These are phyloP conservation scores for Suillus ampliporus DNA, from an alignment of 768 basidiomycete genomes.

Conservation along the genomic window DNA sequence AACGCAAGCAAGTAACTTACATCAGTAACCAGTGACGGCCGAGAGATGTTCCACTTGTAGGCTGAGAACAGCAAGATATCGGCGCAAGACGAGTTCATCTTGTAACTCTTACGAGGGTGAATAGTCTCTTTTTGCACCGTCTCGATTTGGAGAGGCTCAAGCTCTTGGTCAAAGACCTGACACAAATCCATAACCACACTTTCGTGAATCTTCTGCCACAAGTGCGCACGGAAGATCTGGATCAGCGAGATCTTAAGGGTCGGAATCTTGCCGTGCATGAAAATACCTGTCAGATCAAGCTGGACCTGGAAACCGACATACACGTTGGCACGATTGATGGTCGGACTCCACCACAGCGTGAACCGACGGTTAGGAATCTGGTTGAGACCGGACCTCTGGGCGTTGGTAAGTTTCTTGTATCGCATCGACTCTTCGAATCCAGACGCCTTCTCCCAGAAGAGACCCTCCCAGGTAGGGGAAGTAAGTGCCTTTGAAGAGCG, in stretches of 20 bases:
- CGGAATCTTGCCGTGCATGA: conserved; percentile 99
- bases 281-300: conserved; percentile 95
- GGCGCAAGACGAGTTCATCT: conserved; percentile 99
- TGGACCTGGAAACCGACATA: conserved; percentile 99
- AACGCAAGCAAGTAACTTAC: conserved; percentile 46
- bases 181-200: conserved; percentile 96
- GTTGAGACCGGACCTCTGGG: conserved; percentile 96
- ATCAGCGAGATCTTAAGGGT: conserved; percentile 99
- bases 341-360: conserved; percentile 99
- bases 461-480: conserved; percentile 98
- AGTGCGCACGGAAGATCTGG: conserved; percentile 99
- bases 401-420: conserved; percentile 97
- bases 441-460: conserved; percentile 99
- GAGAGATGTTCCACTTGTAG: conserved; percentile 97
- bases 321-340: conserved; percentile 98
- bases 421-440: conserved; percentile 97
- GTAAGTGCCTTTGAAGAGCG: conserved; percentile 96
- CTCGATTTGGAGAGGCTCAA: conserved; percentile 98
- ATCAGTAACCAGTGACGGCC: conserved; percentile 94
- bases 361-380: conserved; percentile 99
- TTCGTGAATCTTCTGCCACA: conserved; percentile 99
- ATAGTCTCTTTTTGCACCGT: conserved; percentile 99
- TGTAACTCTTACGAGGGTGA: conserved; percentile 99
- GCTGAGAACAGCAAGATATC: conserved; percentile 98
- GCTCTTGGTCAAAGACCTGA: conserved; percentile 98